Evolutionary conservation across 2,329 filamentous ascomycete species (phyloP).

Genomic region (Furcasterigmium furcatum): DNA sequence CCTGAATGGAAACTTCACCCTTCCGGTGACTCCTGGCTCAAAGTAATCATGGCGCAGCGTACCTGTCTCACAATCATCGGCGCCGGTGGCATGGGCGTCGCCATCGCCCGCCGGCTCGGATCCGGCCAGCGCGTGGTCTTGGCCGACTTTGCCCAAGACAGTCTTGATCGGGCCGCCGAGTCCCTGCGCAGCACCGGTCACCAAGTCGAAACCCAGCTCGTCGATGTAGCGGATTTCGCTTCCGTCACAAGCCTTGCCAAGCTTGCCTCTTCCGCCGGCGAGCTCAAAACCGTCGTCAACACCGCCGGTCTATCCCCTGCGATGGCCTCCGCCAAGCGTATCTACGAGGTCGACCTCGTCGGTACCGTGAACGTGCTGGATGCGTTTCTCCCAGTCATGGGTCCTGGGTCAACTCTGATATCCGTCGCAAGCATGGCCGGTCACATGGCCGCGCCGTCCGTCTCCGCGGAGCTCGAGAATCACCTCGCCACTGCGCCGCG

Average conservation of each 20-base stretch:
- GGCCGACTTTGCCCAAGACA: background rate
- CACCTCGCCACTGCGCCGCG: constrained; percentile 4
- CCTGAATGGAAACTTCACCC: no score
- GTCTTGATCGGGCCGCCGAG: background rate
- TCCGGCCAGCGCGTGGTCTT: constrained; percentile 1
- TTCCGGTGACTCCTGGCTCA: background rate
- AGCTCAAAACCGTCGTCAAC: constrained; percentile 3
- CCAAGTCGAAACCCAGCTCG: background rate
- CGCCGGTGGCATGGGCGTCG: constrained; percentile 4
- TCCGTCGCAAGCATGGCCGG: constrained; percentile 3
- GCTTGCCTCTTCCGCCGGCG: background rate
- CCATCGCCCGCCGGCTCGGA: constrained; percentile 2
- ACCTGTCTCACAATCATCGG: constrained; percentile 4
- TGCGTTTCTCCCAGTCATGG: background rate
- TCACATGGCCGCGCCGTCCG: background rate
- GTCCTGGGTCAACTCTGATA: background rate
- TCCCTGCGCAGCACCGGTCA: constrained; percentile 1
- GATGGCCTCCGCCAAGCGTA: background rate
- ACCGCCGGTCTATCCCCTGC: constrained; percentile 4
- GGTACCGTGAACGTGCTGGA: constrained; percentile 3
- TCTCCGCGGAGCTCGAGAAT: background rate
- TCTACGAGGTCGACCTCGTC: constrained; percentile 1
- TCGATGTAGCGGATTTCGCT: background rate
- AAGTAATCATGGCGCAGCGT: background rate
- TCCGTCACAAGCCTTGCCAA: background rate